Evolutionary conservation across 495 filamentous ascomycete species (phyloP).

Genomic region (Elasticomyces elasticus): DNA sequence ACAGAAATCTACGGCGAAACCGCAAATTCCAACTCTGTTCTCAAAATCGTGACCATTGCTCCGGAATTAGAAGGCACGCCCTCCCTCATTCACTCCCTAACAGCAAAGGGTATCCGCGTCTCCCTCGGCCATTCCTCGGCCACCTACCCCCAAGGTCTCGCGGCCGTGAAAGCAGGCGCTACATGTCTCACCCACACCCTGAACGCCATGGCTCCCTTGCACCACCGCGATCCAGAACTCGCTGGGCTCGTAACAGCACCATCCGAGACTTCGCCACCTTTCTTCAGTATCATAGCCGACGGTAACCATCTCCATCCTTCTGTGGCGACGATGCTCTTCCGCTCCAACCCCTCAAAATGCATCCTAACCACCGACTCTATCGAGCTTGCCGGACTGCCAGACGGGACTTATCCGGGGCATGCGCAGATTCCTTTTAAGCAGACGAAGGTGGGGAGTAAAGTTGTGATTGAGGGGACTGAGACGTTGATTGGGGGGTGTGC

Average conservation of each 20-base stretch:
- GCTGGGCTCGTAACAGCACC: slow-evolving; percentile 29
- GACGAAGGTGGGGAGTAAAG: slow-evolving; percentile 33
- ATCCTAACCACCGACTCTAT: slow-evolving; percentile 56
- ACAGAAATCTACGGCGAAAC: slow-evolving; percentile 26
- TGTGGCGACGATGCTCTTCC: slow-evolving; percentile 50
- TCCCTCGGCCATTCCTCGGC: slow-evolving; percentile 35
- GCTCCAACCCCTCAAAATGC: slow-evolving; percentile 43
- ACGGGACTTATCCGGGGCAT: slow-evolving; percentile 45
- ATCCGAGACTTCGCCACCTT: slow-evolving; percentile 33
- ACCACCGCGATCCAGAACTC: slow-evolving; percentile 33
- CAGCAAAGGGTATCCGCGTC: slow-evolving; percentile 24
- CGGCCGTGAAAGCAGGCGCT: slow-evolving; percentile 28
- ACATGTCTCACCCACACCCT: slow-evolving; percentile 33
- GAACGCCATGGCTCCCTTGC: slow-evolving; percentile 33
- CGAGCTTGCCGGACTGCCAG: slow-evolving; percentile 45
- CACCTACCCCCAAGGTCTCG: slow-evolving; percentile 27
- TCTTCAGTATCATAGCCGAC: slow-evolving; percentile 53
- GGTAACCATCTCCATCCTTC: slow-evolving; percentile 54
- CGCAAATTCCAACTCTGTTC: slow-evolving; percentile 14
- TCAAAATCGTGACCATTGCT: slow-evolving; percentile 34
- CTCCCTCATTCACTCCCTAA: slow-evolving; percentile 25
- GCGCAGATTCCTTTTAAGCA: slow-evolving; percentile 37
- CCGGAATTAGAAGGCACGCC: slow-evolving; percentile 29
- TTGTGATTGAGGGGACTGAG: slow-evolving; percentile 36
- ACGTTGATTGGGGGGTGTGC: slow-evolving; percentile 40